Evolutionary conservation across 164 flowering plant genomes (phyloP).

Genomic region (Dillenia turbinata): DNA sequence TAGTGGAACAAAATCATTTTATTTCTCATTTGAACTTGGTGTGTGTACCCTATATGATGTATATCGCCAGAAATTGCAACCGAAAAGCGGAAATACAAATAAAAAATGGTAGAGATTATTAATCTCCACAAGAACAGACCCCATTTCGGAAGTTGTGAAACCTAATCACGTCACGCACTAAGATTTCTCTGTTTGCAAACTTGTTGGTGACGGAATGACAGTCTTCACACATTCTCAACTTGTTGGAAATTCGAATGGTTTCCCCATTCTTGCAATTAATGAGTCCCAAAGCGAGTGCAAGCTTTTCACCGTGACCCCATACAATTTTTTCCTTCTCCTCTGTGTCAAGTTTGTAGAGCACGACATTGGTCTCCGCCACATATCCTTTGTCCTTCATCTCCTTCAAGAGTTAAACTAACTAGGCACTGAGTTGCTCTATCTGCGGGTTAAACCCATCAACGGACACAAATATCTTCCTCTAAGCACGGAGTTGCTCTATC

Average conservation of each 20-base stretch:
- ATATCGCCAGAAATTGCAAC: too few species aligned
- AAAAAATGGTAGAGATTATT: conserved; percentile 28
- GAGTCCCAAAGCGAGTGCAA: conserved; percentile 78
- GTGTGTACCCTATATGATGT: too few species aligned
- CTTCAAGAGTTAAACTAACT: conserved; percentile 35
- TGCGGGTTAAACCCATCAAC: conserved; percentile 59
- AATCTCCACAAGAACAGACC: conserved; percentile 83
- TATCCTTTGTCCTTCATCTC: conserved; percentile 79
- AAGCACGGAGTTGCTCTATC: conserved; percentile 50
- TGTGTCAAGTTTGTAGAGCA: conserved; percentile 61
- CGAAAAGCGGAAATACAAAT: too few species aligned
- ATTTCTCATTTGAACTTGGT: too few species aligned
- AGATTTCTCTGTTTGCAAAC: conserved; percentile 61
- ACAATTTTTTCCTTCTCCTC: conserved; percentile 60
- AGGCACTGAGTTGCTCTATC: conserved; percentile 49
- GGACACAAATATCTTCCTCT: conserved; percentile 48
- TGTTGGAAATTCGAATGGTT: conserved; percentile 72
- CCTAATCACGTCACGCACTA: conserved; percentile 80
- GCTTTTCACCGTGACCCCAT: conserved; percentile 80
- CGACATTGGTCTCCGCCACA: conserved; percentile 58
- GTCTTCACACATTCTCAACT: conserved; percentile 78
- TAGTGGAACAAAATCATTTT: too few species aligned
- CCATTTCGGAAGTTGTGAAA: conserved; percentile 80
- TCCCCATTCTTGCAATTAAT: conserved; percentile 58
- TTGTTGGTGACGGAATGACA: conserved; percentile 71